Evolutionary conservation across 106 monocot species (phyloP).

Genomic region (Dendrobium officinale): DNA sequence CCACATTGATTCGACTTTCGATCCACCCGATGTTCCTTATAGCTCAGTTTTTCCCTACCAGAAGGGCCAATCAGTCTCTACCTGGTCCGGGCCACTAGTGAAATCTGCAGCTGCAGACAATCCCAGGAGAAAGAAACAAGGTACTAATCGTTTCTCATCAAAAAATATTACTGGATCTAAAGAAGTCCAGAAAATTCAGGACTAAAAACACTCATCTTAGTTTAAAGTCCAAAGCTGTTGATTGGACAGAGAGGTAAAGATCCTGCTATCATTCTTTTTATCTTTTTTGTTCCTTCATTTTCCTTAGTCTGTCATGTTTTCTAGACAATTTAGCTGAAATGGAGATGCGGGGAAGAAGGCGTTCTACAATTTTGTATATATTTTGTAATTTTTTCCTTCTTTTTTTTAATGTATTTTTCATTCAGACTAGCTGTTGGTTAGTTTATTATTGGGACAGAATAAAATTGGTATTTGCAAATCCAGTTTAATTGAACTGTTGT

Average conservation of each 20-base stretch:
- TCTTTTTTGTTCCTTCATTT: neutral
- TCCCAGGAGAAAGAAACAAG: slow-evolving; percentile 46
- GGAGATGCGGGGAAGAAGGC: neutral
- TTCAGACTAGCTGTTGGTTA: neutral
- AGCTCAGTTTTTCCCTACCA: slow-evolving; percentile 40
- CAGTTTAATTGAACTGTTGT: neutral
- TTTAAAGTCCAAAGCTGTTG: neutral
- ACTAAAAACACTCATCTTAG: neutral
- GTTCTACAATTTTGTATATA: neutral
- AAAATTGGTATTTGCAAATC: neutral
- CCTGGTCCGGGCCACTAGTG: slow-evolving; percentile 80
- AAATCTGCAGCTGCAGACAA: slow-evolving; percentile 30
- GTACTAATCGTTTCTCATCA: neutral
- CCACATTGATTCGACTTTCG: slow-evolving; percentile 39
- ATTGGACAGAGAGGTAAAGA: neutral
- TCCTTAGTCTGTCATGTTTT: no score
- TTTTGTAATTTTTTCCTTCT: neutral
- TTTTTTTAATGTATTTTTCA: neutral
- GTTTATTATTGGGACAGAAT: neutral
- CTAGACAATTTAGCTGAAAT: no score
- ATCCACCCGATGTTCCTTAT: slow-evolving; percentile 39
- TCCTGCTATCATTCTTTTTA: neutral
- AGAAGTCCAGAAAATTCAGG: neutral
- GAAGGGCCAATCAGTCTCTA: slow-evolving; percentile 42
- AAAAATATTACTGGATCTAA: neutral